Percentiles rank a stretch among this genome's conserved stretches.
These are phyloP conservation scores for Mangifera indica DNA, from an alignment of 345 rosid genomes.

Conservation along the genomic window DNA sequence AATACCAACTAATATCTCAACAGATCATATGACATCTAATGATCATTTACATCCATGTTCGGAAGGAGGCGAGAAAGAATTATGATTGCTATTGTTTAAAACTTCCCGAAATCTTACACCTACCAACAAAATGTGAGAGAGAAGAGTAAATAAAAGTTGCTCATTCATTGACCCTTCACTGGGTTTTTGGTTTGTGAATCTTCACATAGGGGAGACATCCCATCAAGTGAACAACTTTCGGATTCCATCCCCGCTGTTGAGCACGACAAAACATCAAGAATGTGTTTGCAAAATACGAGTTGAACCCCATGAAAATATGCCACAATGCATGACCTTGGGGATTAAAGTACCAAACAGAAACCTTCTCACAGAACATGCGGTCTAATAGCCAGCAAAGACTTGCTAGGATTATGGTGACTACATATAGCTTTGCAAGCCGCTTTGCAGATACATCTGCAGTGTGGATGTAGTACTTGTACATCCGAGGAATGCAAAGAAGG, in stretches of 20 bases:
- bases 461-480: slow-evolving; percentile 93
- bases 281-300: slow-evolving; percentile 84
- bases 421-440: slow-evolving; percentile 66
- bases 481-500: slow-evolving; percentile 84
- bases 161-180: slow-evolving; percentile 24
- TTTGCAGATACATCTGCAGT: slow-evolving; percentile 65
- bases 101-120: slow-evolving; percentile 11
- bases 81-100: slow-evolving; percentile 9
- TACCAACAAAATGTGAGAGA: not conserved
- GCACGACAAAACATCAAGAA: slow-evolving; percentile 98
- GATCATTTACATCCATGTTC: slow-evolving; percentile 13
- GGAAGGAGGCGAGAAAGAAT: not conserved
- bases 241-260: slow-evolving; percentile 74
- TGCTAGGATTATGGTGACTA: slow-evolving; percentile 60
- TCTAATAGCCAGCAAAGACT: slow-evolving; percentile 73
- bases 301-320: slow-evolving; percentile 89
- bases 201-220: slow-evolving; percentile 79
- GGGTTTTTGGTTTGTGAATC: slow-evolving; percentile 72
- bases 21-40: not conserved
- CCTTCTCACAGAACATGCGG: slow-evolving; percentile 53
- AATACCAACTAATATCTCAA: slow-evolving; percentile 8
- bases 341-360: slow-evolving; percentile 64
- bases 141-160: not conserved
- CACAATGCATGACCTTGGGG: slow-evolving; percentile 95
- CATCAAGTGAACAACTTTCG: slow-evolving; percentile 50